Evolutionary conservation across 2,329 filamentous ascomycete species (phyloP), one percentile per base, ranked within the genome.

Genomic region (Diaporthe vaccinii): DNA sequence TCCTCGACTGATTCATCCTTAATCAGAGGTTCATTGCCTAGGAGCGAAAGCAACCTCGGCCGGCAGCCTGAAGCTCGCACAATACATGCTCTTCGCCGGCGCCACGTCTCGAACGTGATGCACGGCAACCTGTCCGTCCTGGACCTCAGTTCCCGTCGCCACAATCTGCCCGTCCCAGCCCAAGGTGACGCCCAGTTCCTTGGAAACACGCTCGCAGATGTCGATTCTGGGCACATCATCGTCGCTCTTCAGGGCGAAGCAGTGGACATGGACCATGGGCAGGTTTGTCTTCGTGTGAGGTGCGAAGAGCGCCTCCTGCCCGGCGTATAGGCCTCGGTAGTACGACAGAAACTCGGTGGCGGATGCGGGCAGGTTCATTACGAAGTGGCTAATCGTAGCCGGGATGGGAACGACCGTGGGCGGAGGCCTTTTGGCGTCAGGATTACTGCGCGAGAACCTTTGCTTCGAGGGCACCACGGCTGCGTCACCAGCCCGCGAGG

Each of bases 51-150:
- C 97, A 8, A 98, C 94, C 79, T 94, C 92, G 46, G 87, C 85
- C 2, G 97, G 97, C 76, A 99, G 82, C 77, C 95, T 91, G 85
- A 99, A 98, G 79, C 92, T 97, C 41, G 95, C 96, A 83, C 97
- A 98, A 84, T 96, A 98, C 96, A 98, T 98, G 82, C 93, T 91
- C 88, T 99, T 99, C 81, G 95, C 93, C 7, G 97, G 97, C 75
- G 95, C 94, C 73, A 99, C 97, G 79, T 97, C 92, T 78, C 97
- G 90, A 46, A 98, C 95, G 75, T 94, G 91, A 76, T 91, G 85
- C 77, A 95, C 90, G 0, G 85, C 85, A 51, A 91, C 85, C 79
- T 90, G 84, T 8, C 86, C 85, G 76, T 90, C 88, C 49, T 88
- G 85, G 5, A 76, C 69, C 14, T 73, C 71, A n/a, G 2, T 73